Evolutionary conservation across 2,329 filamentous ascomycete genomes (phyloP).

Genomic region (Mollisia scopiformis): DNA sequence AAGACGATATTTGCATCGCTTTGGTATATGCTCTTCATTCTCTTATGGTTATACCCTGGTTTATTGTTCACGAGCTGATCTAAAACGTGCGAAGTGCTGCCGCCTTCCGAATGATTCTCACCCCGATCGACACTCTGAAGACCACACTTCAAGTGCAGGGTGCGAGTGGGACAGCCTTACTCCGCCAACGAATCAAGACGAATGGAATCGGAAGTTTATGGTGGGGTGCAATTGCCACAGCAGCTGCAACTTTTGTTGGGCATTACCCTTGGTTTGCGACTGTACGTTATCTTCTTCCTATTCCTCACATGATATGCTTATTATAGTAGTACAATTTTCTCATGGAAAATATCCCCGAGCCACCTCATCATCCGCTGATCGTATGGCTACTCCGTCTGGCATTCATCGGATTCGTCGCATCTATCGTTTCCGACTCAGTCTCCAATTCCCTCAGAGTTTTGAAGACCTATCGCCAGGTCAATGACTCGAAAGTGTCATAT

Average conservation of each 20-base stretch:
- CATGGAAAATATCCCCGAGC: slow-evolving; percentile 42
- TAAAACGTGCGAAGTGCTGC: slow-evolving; percentile 41
- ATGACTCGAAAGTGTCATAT: slow-evolving; percentile 50
- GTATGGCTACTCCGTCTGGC: slow-evolving; percentile 48
- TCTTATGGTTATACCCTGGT: too few species aligned
- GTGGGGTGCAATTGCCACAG: slow-evolving; percentile 53
- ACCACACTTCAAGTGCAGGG: slow-evolving; percentile 53
- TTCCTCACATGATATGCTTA: too few species aligned
- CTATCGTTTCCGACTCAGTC: slow-evolving; percentile 48
- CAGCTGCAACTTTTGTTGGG: slow-evolving; percentile 51
- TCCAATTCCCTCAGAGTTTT: slow-evolving; percentile 52
- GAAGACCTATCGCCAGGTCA: slow-evolving; percentile 54
- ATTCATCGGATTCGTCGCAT: slow-evolving; percentile 48
- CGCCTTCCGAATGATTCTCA: slow-evolving; percentile 50
- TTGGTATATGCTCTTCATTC: slow-evolving; percentile 35
- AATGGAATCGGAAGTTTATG: slow-evolving; percentile 50
- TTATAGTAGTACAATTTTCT: slow-evolving; percentile 46
- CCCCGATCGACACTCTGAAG: slow-evolving; percentile 53
- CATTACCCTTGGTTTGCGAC: slow-evolving; percentile 55
- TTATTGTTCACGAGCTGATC: background rate
- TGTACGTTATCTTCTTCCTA: too few species aligned
- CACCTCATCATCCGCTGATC: slow-evolving; percentile 42
- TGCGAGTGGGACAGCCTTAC: slow-evolving; percentile 43
- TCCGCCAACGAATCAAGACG: slow-evolving; percentile 47
- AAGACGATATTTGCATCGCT: slow-evolving; percentile 52